Conservation (phyloP, 2,329 filamentous ascomycete genomes). For the Clarireedia sp. region DNA sequence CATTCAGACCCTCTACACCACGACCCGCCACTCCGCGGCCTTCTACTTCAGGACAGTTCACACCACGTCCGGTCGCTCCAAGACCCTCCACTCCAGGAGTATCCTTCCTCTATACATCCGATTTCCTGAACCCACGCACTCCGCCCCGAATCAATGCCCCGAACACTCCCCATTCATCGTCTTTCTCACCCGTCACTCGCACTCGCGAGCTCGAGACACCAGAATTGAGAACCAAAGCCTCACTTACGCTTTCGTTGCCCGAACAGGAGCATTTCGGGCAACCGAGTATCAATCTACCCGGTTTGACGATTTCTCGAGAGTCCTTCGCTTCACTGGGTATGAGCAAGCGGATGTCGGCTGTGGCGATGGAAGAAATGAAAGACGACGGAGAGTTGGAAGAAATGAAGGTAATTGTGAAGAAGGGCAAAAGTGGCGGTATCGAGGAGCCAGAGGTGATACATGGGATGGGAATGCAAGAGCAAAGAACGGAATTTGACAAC, state of each 20-base stretch:
- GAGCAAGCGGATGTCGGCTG: neutral
- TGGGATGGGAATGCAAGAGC: neutral
- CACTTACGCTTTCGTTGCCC: conserved; percentile 1
- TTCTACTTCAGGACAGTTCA: neutral
- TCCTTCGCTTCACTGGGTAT: neutral
- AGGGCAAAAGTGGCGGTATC: neutral
- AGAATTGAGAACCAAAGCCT: neutral
- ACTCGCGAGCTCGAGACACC: neutral
- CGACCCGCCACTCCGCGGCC: neutral
- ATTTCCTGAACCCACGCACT: neutral
- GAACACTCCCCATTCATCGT: neutral
- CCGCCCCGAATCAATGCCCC: neutral
- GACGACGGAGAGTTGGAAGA: neutral
- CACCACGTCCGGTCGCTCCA: neutral
- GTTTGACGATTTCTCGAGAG: neutral
- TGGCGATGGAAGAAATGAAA: neutral
- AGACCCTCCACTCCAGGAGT: neutral
- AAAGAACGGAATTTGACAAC: neutral
- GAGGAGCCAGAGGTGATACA: neutral
- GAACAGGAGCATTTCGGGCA: conserved; percentile 5
- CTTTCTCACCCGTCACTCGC: neutral
- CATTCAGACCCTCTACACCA: too few relatives aligned
- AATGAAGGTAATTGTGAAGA: neutral
- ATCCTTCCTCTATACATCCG: neutral
- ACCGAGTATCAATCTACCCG: conserved; percentile 2